Evolutionary conservation across 768 basidiomycete genomes (phyloP).

Genomic region (Kwoniella dendrophila): DNA sequence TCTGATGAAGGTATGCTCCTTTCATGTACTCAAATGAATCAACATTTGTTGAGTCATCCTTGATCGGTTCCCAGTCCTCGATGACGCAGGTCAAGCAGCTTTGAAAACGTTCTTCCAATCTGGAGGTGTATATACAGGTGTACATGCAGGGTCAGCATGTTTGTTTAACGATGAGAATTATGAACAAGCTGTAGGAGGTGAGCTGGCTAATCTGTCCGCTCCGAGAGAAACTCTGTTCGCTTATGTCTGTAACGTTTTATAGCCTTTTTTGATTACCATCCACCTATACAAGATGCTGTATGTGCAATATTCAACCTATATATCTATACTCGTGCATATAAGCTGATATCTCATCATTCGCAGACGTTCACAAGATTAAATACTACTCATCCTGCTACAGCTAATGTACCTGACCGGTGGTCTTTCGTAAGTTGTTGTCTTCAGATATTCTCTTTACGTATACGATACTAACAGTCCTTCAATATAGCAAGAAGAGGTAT

Average conservation of each 20-base stretch:
- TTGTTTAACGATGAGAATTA: slow-evolving; percentile 66
- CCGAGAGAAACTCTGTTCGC: slow-evolving; percentile 6
- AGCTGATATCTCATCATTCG: slow-evolving; percentile 32
- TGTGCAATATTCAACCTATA: slow-evolving; percentile 29
- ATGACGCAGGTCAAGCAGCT: slow-evolving; percentile 64
- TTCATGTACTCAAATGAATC: not conserved
- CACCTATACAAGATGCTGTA: slow-evolving; percentile 68
- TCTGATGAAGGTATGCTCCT: slow-evolving; percentile 65
- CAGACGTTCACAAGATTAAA: slow-evolving; percentile 65
- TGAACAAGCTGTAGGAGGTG: slow-evolving; percentile 62
- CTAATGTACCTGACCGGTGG: slow-evolving; percentile 58
- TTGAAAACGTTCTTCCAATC: slow-evolving; percentile 67
- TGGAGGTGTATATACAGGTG: slow-evolving; percentile 71
- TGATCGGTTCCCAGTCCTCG: slow-evolving; percentile 61
- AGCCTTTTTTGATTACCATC: slow-evolving; percentile 73
- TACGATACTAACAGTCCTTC: not conserved
- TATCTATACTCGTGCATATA: not conserved
- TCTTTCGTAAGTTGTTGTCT: slow-evolving; percentile 42
- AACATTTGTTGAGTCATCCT: not conserved
- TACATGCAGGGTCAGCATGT: slow-evolving; percentile 69
- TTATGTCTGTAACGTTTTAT: slow-evolving; percentile 48
- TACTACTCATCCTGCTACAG: slow-evolving; percentile 66
- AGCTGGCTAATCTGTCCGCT: slow-evolving; percentile 6
- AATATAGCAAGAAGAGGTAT: slow-evolving; percentile 58
- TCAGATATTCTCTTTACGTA: not conserved